Base-by-base conservation (phyloP, 345 rosid species). In the Murraya paniculata region DNA sequence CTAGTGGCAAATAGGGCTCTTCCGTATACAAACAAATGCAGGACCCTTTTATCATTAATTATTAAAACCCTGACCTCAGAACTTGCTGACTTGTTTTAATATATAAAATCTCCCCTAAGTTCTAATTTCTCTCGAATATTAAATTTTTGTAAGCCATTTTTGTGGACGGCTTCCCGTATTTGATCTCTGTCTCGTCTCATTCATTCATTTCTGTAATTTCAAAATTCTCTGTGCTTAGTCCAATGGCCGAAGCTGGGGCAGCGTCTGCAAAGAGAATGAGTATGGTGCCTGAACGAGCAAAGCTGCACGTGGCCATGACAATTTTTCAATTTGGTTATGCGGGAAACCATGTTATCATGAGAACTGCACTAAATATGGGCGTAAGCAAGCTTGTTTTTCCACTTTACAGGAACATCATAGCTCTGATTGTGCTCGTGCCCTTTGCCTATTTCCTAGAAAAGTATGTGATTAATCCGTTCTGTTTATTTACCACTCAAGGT, bases 311-410 rank as follows among this genome's bases (percentile, higher is more conserved):
- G 62, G 93, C 91, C 72, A 91, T 90, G 96, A 71, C 73, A 41
- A 79, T 89, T 64, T 90, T 90, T 50, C 91, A 88, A 82, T 78
- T 90, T 53, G 92, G 93, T 50, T 89, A 91, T 78, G 93, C 92
- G 0, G 93, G 87, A 25, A 88, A 88, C 77, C 92, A 88, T 75
- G 91, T 90, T 31, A 81, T 91, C 56, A 75, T 90, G 86, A 84
- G 91, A 86, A 81, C 80, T 64, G 93, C 96, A 36, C 90, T 90
- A 38, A 86, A 91, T 82, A 81, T 89, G 88, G 93, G 90, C 53
- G 87, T 91, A 67, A 90, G 93, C 92, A 91, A 90, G 82, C 89
- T 91, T 36, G 89, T 91, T 72, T 91, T 86, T 84, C 90, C 92
- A 38, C 76, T 88, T 75, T 91, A 91, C 68, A 90, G 96, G 84